These are phyloP conservation scores for Daldinia sp. DNA, from an alignment of 2,329 filamentous ascomycete species.

Conservation along the genomic window DNA sequence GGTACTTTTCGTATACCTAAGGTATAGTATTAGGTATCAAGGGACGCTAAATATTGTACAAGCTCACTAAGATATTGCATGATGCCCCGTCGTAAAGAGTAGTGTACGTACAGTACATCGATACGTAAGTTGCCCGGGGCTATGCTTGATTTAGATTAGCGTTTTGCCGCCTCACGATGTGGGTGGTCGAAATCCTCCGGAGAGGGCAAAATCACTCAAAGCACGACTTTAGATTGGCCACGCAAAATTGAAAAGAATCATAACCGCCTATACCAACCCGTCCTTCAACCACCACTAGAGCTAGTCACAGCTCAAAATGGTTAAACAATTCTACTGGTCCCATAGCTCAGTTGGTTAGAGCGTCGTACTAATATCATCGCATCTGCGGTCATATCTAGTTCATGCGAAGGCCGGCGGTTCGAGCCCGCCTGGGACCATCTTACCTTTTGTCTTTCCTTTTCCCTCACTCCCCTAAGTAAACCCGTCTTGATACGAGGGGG, in stretches of 20 bases:
- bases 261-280: background rate
- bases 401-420: conserved; percentile 11
- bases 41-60: conserved; percentile 23
- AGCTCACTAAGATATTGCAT: conserved; percentile 23
- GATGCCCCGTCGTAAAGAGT: conserved; percentile 10
- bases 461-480: too few relatives aligned
- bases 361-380: conserved; percentile 5
- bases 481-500: too few relatives aligned
- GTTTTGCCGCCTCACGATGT: background rate
- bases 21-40: background rate
- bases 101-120: background rate
- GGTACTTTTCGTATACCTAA: conserved; percentile 22
- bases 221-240: background rate
- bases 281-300: background rate
- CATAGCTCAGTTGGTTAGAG: conserved; percentile 13
- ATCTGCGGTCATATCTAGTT: background rate
- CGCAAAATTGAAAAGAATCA: background rate
- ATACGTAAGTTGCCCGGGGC: background rate
- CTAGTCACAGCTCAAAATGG: too few relatives aligned
- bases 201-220: background rate
- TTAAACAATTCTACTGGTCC: background rate
- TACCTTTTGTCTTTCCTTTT: too few relatives aligned
- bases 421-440: conserved; percentile 5
- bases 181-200: background rate
- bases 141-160: conserved; percentile 1